These are phyloP conservation scores for Neofusicoccum ribis DNA, from an alignment of 2,329 filamentous ascomycete genomes.

Conservation along the genomic window DNA sequence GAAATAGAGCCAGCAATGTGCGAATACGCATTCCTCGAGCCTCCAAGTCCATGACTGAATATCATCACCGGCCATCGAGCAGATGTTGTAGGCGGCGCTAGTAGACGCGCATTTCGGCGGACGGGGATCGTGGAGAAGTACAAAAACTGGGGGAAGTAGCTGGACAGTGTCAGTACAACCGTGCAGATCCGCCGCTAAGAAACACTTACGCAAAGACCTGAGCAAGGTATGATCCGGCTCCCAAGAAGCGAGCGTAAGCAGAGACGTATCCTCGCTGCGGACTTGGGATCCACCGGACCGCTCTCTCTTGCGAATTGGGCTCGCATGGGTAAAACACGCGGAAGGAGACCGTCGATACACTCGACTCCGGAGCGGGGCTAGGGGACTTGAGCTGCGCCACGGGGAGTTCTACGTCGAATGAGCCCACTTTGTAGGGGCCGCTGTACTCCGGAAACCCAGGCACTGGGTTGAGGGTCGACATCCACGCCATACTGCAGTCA, in stretches of 20 bases:
- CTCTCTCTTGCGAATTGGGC: slow-evolving; percentile 50
- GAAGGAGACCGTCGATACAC: slow-evolving; percentile 71
- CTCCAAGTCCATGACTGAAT: slow-evolving; percentile 84
- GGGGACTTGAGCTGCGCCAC: slow-evolving; percentile 51
- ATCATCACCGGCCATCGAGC: slow-evolving; percentile 76
- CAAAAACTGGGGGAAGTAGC: slow-evolving; percentile 68
- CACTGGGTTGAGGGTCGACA: slow-evolving; percentile 61
- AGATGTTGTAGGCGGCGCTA: slow-evolving; percentile 47
- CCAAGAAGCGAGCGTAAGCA: slow-evolving; percentile 75
- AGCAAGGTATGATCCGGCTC: slow-evolving; percentile 56
- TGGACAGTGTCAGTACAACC: slow-evolving; percentile 33
- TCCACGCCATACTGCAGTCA: slow-evolving; percentile 37
- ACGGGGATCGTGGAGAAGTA: slow-evolving; percentile 74
- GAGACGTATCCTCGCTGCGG: slow-evolving; percentile 74
- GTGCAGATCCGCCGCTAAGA: not conserved
- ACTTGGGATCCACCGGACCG: slow-evolving; percentile 73
- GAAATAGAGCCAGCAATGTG: slow-evolving; percentile 76
- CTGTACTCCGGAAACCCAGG: slow-evolving; percentile 74
- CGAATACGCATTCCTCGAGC: slow-evolving; percentile 82
- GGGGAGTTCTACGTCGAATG: slow-evolving; percentile 78
- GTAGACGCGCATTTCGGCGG: slow-evolving; percentile 68
- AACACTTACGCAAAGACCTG: slow-evolving; percentile 39
- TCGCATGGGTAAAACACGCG: slow-evolving; percentile 77
- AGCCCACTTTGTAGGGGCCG: slow-evolving; percentile 76
- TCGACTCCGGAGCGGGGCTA: slow-evolving; percentile 55